phyloP scores from a whole-genome alignment of 345 rosid species.

The Aquilaria sinensis region DNA sequence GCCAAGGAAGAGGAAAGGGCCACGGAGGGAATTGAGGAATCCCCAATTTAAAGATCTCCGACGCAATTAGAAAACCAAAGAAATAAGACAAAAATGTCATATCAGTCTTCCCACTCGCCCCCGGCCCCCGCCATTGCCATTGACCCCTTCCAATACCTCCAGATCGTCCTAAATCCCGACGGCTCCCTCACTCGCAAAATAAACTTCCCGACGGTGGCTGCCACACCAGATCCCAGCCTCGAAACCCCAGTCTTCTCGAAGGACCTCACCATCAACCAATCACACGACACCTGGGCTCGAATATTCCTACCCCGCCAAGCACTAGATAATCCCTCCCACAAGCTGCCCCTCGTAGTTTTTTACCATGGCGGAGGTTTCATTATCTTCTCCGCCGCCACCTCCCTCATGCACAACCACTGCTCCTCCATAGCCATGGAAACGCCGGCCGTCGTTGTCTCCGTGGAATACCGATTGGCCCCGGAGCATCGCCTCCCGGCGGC shows the following conservation, averaged over 20 bases:
- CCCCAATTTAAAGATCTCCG: too few species aligned
- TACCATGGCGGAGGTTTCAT: slow-evolving; percentile 73
- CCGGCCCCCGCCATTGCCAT: neutral
- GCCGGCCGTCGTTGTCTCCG: slow-evolving; percentile 49
- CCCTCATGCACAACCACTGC: slow-evolving; percentile 44
- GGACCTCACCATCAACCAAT: slow-evolving; percentile 37
- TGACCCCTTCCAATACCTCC: slow-evolving; percentile 46
- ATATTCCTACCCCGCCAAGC: slow-evolving; percentile 36
- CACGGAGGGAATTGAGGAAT: too few species aligned
- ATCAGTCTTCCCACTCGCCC: too few species aligned
- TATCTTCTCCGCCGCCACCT: slow-evolving; percentile 33
- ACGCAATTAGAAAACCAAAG: too few species aligned
- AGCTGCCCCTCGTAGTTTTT: slow-evolving; percentile 50
- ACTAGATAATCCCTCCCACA: slow-evolving; percentile 2
- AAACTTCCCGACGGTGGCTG: slow-evolving; percentile 28
- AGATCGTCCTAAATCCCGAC: slow-evolving; percentile 45
- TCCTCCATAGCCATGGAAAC: slow-evolving; percentile 26
- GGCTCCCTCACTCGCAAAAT: slow-evolving; percentile 47
- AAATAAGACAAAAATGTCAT: too few species aligned
- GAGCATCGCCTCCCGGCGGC: slow-evolving; percentile 91
- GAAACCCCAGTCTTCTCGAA: slow-evolving; percentile 33
- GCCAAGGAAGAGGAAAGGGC: too few species aligned
- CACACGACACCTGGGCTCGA: slow-evolving; percentile 40
- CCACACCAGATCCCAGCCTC: slow-evolving; percentile 17
- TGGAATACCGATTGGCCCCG: slow-evolving; percentile 76